Evolutionary conservation across 2,329 filamentous ascomycete genomes (phyloP).

Genomic region (Microdochium bolleyi): DNA sequence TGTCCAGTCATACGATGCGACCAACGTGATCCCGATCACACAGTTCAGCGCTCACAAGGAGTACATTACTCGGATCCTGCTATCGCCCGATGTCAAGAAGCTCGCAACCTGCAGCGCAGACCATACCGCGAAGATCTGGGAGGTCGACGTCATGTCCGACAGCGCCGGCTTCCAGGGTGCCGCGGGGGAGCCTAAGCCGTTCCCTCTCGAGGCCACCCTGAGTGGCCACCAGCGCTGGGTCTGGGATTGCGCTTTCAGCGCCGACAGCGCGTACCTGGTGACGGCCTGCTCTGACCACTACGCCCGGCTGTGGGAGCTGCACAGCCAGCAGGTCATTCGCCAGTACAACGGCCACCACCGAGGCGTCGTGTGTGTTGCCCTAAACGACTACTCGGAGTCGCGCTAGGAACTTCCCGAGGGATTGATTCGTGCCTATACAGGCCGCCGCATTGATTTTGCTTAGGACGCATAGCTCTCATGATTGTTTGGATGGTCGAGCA

Average conservation of each 20-base stretch:
- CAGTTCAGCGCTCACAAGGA: conserved; percentile 87
- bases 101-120: conserved; percentile 90
- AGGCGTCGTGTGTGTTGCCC: conserved; percentile 82
- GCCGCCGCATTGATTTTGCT: no score
- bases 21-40: conserved; percentile 76
- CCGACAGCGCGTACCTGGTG: conserved; percentile 86
- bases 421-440: no score
- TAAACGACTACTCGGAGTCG: conserved; percentile 74
- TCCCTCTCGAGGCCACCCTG: conserved; percentile 77
- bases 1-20: conserved; percentile 73
- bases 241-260: conserved; percentile 94
- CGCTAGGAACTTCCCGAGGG: conserved; percentile 16
- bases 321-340: conserved; percentile 79
- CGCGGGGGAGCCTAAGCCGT: conserved; percentile 45
- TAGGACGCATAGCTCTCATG: no score
- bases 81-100: conserved; percentile 90
- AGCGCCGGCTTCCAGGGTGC: conserved; percentile 27
- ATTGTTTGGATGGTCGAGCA: no score
- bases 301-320: conserved; percentile 82
- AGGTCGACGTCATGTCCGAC: conserved; percentile 52
- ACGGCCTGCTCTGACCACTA: conserved; percentile 94
- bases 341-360: conserved; percentile 95
- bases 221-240: conserved; percentile 93
- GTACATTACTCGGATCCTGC: conserved; percentile 84
- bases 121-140: conserved; percentile 94